Evolutionary conservation across 1,284 basidiomycete species (phyloP).

Genomic region (Sanghuangporus weigelae): DNA sequence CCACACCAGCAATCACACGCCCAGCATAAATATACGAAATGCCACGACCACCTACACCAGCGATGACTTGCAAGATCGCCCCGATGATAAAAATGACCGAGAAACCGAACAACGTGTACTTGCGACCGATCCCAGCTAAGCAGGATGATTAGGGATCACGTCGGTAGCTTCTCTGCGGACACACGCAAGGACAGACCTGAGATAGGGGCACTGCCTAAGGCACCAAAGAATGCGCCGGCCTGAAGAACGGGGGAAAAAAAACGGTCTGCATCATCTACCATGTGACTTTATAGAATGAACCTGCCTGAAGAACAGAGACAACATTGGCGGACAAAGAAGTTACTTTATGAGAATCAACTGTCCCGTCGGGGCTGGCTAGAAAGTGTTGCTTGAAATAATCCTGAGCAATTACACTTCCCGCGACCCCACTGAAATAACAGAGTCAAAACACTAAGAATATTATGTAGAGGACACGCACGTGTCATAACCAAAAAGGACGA

Average conservation of each 20-base stretch:
- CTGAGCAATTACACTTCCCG: conserved; percentile 63
- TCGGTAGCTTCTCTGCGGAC: not conserved
- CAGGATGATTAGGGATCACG: not conserved
- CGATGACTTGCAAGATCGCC: conserved; percentile 36
- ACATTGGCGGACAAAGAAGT: conserved; percentile 56
- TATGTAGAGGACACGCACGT: conserved; percentile 44
- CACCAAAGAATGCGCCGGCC: conserved; percentile 78
- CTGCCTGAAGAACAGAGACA: conserved; percentile 75
- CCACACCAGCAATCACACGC: conserved; percentile 64
- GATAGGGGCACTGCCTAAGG: conserved; percentile 56
- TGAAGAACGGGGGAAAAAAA: conserved; percentile 63
- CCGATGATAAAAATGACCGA: conserved; percentile 60
- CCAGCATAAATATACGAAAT: conserved; percentile 66
- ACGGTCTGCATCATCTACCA: not conserved
- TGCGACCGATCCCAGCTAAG: conserved; percentile 49
- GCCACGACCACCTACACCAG: conserved; percentile 44
- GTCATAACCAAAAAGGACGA: conserved; percentile 76
- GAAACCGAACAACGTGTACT: conserved; percentile 52
- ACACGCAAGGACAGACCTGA: conserved; percentile 38
- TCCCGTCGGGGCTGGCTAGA: conserved; percentile 39
- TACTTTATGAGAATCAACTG: conserved; percentile 29
- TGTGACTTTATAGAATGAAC: conserved; percentile 24
- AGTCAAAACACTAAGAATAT: not conserved
- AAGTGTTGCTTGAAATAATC: conserved; percentile 59
- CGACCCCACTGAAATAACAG: conserved; percentile 37